Conservation (phyloP, 2,329 filamentous ascomycete genomes). For the Calonectria hawksworthii region DNA sequence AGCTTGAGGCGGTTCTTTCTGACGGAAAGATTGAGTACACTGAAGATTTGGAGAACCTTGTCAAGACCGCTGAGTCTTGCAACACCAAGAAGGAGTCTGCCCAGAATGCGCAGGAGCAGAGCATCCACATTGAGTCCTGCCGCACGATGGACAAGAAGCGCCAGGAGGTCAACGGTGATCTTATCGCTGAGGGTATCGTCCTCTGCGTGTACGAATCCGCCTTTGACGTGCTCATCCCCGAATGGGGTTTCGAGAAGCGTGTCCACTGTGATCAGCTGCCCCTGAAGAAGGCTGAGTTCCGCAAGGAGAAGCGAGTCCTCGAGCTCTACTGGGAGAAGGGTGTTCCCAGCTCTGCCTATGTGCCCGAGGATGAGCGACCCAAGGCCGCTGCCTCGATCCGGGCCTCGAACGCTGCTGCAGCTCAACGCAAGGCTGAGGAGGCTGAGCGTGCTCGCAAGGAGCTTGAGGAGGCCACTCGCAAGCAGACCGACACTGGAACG, state of each 20-base stretch:
- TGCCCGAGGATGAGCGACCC: constrained; percentile 96
- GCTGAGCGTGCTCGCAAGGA: constrained; percentile 87
- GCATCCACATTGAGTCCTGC: constrained; percentile 98
- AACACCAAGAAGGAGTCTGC: constrained; percentile 99
- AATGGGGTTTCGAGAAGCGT: constrained; percentile 99
- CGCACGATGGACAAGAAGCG: constrained; percentile 94
- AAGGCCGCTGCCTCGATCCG: constrained; percentile 83
- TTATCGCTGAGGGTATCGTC: constrained; percentile 96
- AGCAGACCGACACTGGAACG: constrained; percentile 94
- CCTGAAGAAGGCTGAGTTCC: constrained; percentile 98
- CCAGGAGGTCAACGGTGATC: constrained; percentile 87
- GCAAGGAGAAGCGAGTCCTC: constrained; percentile 93
- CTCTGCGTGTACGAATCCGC: constrained; percentile 98
- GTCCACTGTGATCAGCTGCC: constrained; percentile 99
- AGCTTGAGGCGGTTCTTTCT: constrained; percentile 89
- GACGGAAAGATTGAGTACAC: constrained; percentile 86
- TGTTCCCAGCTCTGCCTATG: constrained; percentile 93
- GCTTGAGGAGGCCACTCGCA: constrained; percentile 89
- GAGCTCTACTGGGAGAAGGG: constrained; percentile 99
- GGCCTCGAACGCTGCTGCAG: constrained; percentile 80
- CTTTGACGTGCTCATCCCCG: constrained; percentile 97
- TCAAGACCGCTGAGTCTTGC: constrained; percentile 94
- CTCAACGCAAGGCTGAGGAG: constrained; percentile 84
- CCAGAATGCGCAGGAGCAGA: constrained; percentile 97
- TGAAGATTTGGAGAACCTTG: constrained; percentile 89